Base-by-base conservation (phyloP, 495 filamentous ascomycete species). In the Achaetomiella virescens region DNA sequence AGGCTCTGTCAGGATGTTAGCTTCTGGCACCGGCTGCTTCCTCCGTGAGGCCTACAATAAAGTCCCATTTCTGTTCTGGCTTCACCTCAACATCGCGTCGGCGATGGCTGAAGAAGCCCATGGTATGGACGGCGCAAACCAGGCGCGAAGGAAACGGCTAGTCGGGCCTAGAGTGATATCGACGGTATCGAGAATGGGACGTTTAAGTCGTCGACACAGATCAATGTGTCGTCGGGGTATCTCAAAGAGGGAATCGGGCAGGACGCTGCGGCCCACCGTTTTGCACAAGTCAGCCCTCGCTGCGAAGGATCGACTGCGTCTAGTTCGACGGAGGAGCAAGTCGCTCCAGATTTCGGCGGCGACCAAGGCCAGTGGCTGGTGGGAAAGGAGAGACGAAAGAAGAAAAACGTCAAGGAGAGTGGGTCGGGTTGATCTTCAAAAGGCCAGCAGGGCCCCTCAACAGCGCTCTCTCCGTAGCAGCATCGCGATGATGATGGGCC, bases 41-140 rank as follows among this genome's bases (percentile, higher is more conserved):
- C 11, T 14, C n/a, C 15, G 12, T 17, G 17, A 7, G 51, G 75
- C 88, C 56, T 79, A 95, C 91, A 65, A 98, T 90, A 61, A 89
- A 96, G 62, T 91, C 88, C 89, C 93, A 98, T 77, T 89, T 90
- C 74, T 95, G 87, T 70, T 95, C 89, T 52, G 90, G 77, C 37
- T 76, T 71, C 44, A 89, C 81, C 46, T 81, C 77, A 36, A 78
- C 80, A 62, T 75, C 70, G 65, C 86, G 87, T 63, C 87, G 81
- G 59, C 87, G 76, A 62, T 85, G 80, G 45, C 86, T 83, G 61
- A 80, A 75, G 70, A 87, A 92, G 62, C 83, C 77, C 91, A 95
- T 95, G 60, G 77, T 75, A 58, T 55, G 47, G 44, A 49, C 43
- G 51, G 41, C 38, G 58, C 43, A 45, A 51, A 46, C 47, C 44